Conservation (phyloP, 1,139 yeast species). For the Debaryomyces singareniensis region DNA sequence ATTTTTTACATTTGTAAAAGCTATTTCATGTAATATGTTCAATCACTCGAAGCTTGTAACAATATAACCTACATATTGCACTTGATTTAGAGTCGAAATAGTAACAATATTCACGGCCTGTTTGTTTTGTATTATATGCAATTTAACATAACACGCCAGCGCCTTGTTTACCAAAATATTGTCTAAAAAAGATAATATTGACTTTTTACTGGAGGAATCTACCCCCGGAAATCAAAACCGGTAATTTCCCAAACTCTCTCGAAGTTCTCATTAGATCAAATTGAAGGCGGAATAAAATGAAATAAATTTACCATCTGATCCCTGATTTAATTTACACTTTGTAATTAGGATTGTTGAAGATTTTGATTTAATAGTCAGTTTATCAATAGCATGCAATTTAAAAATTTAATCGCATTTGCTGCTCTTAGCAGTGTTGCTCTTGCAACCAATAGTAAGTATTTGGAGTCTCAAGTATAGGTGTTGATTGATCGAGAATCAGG, state of each 20-base stretch:
- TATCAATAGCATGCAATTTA: constrained; percentile 45
- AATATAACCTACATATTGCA: no score
- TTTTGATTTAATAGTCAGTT: no score
- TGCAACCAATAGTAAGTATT: constrained; percentile 42
- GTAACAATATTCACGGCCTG: no score
- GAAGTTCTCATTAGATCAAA: not conserved
- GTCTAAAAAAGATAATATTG: not conserved
- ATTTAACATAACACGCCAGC: not conserved
- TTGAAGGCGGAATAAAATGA: not conserved
- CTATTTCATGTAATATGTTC: no score
- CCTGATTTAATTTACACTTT: no score
- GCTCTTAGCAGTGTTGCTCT: constrained; percentile 42
- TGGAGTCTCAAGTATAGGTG: no score
- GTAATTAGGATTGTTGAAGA: no score
- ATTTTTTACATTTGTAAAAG: no score
- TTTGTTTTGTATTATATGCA: no score
- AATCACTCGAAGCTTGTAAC: no score
- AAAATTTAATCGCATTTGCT: constrained; percentile 38
- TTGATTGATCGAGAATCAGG: no score
- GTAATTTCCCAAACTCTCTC: not conserved
- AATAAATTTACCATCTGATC: not conserved
- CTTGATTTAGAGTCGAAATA: no score
- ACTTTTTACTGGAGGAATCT: not conserved
- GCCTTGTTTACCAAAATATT: not conserved
- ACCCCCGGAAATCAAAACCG: not conserved